Conservation (phyloP, 129 eudicot genomes). For the Escallonia rubra region DNA sequence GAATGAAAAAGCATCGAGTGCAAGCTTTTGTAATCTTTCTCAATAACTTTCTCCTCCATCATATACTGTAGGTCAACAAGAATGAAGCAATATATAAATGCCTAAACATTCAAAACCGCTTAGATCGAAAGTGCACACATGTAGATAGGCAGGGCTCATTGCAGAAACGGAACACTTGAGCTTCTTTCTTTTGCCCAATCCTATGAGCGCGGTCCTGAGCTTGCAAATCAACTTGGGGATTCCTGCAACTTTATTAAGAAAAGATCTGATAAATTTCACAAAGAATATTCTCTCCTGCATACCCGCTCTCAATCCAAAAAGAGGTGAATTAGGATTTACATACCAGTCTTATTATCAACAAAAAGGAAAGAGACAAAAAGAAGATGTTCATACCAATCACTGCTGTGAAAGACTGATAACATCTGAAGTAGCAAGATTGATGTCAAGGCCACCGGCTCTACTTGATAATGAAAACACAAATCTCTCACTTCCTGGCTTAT, state of each 20-base stretch:
- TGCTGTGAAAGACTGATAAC: constrained; percentile 57
- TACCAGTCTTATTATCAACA: too few species aligned
- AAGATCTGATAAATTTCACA: background rate
- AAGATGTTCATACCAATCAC: constrained; percentile 69
- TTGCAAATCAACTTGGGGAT: constrained; percentile 70
- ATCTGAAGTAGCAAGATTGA: constrained; percentile 77
- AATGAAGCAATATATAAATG: background rate
- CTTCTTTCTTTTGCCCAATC: constrained; percentile 70
- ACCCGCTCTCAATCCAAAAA: background rate
- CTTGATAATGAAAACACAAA: constrained; percentile 86
- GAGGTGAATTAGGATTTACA: too few species aligned
- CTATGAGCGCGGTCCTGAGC: constrained; percentile 76
- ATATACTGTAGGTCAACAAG: constrained; percentile 46
- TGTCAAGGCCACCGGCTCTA: constrained; percentile 94
- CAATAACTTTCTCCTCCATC: constrained; percentile 74
- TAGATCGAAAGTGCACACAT: background rate
- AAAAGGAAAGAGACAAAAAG: too few species aligned
- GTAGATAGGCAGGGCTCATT: constrained; percentile 41
- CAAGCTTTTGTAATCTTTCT: constrained; percentile 66
- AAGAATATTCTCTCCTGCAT: background rate
- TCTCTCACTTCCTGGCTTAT: constrained; percentile 95
- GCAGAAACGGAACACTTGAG: constrained; percentile 95
- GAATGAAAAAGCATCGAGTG: constrained; percentile 74
- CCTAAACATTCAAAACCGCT: background rate
- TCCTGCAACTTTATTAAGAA: constrained; percentile 30